phyloP scores from a whole-genome alignment of 805 yeast species.

The Pichia occidentalis region DNA sequence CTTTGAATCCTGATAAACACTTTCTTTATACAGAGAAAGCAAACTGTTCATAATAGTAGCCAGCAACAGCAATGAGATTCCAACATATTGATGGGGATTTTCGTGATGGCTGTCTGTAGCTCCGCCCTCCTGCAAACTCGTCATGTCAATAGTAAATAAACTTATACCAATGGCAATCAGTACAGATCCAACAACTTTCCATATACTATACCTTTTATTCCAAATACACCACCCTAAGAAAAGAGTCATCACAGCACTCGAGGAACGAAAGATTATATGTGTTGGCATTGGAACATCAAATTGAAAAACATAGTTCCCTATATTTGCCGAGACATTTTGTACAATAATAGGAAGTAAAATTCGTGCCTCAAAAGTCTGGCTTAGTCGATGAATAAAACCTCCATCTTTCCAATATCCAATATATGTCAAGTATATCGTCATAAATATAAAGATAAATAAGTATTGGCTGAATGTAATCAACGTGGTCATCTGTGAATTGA shows the following conservation, averaged over 20 bases:
- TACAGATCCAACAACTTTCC: constrained; percentile 45
- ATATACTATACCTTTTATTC: constrained; percentile 36
- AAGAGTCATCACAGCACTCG: constrained; percentile 59
- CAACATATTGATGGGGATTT: constrained; percentile 1
- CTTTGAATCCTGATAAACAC: constrained; percentile 35
- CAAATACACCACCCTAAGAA: constrained; percentile 44
- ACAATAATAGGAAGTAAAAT: constrained; percentile 40
- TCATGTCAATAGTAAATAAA: constrained; percentile 30
- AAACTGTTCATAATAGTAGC: constrained; percentile 33
- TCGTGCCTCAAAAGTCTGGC: constrained; percentile 36
- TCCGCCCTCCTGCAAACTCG: not conserved
- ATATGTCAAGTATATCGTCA: constrained; percentile 31
- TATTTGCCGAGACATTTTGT: constrained; percentile 43
- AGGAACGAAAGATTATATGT: constrained; percentile 60
- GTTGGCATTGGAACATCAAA: constrained; percentile 57
- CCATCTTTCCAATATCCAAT: constrained; percentile 1
- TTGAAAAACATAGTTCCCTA: constrained; percentile 53
- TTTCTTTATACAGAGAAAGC: constrained; percentile 41
- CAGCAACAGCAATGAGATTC: constrained; percentile 9
- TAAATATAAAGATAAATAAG: constrained; percentile 41
- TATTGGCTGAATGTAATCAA: constrained; percentile 57
- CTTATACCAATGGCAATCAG: constrained; percentile 52
- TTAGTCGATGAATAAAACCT: too few species aligned
- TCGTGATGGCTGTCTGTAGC: not conserved
- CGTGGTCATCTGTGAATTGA: constrained; percentile 35